Conservation (phyloP, 345 rosid species). For the Anastatica hierochuntica region DNA sequence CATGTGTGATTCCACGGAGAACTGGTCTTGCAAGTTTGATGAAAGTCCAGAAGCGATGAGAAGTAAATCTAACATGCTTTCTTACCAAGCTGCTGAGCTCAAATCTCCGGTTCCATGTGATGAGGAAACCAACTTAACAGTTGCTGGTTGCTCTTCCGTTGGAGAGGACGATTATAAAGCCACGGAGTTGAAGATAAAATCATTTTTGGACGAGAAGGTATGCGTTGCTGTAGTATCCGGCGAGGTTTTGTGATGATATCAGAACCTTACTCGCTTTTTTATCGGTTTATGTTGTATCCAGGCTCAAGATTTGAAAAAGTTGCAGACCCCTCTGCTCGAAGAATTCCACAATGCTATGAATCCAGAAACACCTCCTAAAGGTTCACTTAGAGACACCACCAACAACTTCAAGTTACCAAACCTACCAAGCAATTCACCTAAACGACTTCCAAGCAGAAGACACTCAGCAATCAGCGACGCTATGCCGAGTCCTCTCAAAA, state of each 20-base stretch:
- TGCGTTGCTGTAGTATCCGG: too few relatives aligned
- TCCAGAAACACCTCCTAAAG: conserved; percentile 23
- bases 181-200: conserved; percentile 79
- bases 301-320: conserved; percentile 73
- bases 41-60: conserved; percentile 35
- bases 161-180: conserved; percentile 75
- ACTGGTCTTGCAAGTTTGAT: conserved; percentile 56
- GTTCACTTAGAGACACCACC: conserved; percentile 28
- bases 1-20: conserved; percentile 68
- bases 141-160: conserved; percentile 33
- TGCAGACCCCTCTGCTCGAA: conserved; percentile 76
- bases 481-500: conserved; percentile 32
- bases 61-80: conserved; percentile 30
- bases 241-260: too few relatives aligned
- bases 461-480: conserved; percentile 44
- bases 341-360: conserved; percentile 74
- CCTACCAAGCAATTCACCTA: conserved; percentile 73
- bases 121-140: conserved; percentile 39
- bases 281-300: conserved; percentile 6
- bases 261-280: too few relatives aligned
- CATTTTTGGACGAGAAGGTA: conserved; percentile 89
- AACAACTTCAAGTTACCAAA: conserved; percentile 40
- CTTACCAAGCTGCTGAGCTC: conserved; percentile 21
- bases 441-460: conserved; percentile 65
- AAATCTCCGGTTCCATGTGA: conserved; percentile 23